Evolutionary conservation across 2,329 filamentous ascomycete species (phyloP).

Genomic region (Colletotrichum lupini): DNA sequence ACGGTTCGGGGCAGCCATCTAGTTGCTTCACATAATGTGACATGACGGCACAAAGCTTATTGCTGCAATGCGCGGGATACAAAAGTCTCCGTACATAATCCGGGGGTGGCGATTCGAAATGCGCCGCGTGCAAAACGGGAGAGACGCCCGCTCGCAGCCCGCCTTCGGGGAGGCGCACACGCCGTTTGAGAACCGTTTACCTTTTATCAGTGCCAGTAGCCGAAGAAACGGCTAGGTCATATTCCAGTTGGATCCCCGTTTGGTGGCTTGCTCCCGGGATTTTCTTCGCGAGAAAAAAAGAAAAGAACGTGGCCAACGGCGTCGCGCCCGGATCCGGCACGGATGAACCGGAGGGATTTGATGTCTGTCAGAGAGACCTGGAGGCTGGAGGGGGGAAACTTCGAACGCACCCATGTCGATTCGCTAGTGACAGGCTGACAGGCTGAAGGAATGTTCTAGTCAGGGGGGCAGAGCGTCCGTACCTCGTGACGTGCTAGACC

Average conservation of each 20-base stretch:
- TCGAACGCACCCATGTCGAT: not conserved
- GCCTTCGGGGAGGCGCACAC: not conserved
- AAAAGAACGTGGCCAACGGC: not conserved
- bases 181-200: not conserved
- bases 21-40: not conserved
- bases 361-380: not conserved
- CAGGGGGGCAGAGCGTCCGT: not conserved
- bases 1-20: not conserved
- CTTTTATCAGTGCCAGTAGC: not conserved
- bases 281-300: not conserved
- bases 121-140: no score
- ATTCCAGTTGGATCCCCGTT: not conserved
- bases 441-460: conserved; percentile 14
- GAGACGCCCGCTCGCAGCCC: not conserved
- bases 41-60: not conserved
- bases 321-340: conserved; percentile 20
- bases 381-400: no score
- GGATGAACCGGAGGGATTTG: conserved; percentile 4
- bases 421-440: not conserved
- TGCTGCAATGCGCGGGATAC: not conserved
- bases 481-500: not conserved
- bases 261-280: not conserved
- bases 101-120: not conserved
- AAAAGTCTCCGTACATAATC: not conserved
- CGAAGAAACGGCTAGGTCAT: not conserved